phyloP scores from a whole-genome alignment of 2,329 filamentous ascomycete genomes.

The Cucurbitaria berberidis region DNA sequence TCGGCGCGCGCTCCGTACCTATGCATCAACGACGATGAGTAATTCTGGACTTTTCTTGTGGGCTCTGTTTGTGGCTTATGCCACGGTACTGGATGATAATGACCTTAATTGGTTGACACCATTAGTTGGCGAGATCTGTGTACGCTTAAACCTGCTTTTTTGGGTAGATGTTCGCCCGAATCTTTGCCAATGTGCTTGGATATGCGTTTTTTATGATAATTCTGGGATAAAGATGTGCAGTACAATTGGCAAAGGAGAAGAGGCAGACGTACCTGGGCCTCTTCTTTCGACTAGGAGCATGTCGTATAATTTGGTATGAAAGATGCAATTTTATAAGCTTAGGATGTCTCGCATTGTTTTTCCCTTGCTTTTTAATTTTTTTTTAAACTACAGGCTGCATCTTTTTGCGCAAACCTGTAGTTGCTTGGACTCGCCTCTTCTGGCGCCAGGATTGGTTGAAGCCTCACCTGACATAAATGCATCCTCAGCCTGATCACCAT shows the following conservation, averaged over 20 bases:
- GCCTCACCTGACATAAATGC: too few species aligned
- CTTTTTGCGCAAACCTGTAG: too few species aligned
- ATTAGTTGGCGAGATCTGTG: background rate
- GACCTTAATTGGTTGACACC: constrained; percentile 4
- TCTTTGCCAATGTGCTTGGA: constrained; percentile 9
- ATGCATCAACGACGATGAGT: background rate
- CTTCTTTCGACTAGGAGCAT: too few species aligned
- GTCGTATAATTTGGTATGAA: background rate
- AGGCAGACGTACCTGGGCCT: background rate
- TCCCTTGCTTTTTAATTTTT: too few species aligned
- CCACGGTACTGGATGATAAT: background rate
- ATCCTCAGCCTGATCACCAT: too few species aligned
- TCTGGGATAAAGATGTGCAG: constrained; percentile 1
- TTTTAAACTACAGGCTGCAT: too few species aligned
- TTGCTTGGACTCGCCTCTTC: too few species aligned
- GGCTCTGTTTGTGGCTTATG: constrained; percentile 8
- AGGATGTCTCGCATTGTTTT: too few species aligned
- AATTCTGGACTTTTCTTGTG: constrained; percentile 5
- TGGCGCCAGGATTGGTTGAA: too few species aligned
- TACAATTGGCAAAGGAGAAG: background rate
- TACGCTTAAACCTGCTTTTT: background rate
- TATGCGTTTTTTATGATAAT: constrained; percentile 4
- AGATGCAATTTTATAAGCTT: background rate
- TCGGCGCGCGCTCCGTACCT: background rate
- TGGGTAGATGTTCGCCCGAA: background rate